Percentiles rank a stretch among this genome's conserved stretches.
phyloP scores from a whole-genome alignment of 163 green algal genomes.

The Volvox carteri region DNA sequence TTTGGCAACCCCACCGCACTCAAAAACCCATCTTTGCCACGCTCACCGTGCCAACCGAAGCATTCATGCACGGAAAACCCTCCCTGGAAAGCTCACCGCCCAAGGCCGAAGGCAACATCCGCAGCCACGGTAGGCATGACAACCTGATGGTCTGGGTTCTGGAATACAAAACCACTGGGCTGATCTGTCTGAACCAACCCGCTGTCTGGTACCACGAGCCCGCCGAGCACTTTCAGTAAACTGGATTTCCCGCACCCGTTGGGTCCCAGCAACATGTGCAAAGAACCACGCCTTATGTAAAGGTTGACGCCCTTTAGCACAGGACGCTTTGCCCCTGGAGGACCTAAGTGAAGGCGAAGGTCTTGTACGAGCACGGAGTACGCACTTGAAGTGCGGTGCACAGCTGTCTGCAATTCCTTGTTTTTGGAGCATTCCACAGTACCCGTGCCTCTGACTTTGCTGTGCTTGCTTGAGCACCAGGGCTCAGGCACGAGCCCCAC shows the following conservation, averaged over 20 bases:
- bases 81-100: slow-evolving; percentile 67
- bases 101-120: slow-evolving; percentile 97
- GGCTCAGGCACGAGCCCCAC: background rate
- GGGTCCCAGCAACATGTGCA: slow-evolving; percentile 89
- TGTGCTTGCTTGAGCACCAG: background rate
- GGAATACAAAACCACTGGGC: slow-evolving; percentile 95
- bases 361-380: slow-evolving; percentile 53
- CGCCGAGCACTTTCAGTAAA: slow-evolving; percentile 87
- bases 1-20: too few relatives aligned
- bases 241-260: slow-evolving; percentile 97
- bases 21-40: too few relatives aligned
- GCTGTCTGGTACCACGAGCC: slow-evolving; percentile 71
- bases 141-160: slow-evolving; percentile 99
- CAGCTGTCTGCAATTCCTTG: background rate
- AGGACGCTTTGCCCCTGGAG: slow-evolving; percentile 3
- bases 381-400: background rate
- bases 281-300: slow-evolving; percentile 61
- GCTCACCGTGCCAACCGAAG: too few relatives aligned
- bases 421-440: too few relatives aligned
- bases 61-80: background rate
- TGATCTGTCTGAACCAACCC: slow-evolving; percentile 70
- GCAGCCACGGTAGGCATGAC: slow-evolving; percentile 96
- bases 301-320: slow-evolving; percentile 68
- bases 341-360: slow-evolving; percentile 59
- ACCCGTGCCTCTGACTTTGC: too few relatives aligned